Percentiles rank a stretch among this genome's conserved stretches.
These are phyloP conservation scores for Calycina herbarum DNA, from an alignment of 2,329 filamentous ascomycete species.

Conservation along the genomic window DNA sequence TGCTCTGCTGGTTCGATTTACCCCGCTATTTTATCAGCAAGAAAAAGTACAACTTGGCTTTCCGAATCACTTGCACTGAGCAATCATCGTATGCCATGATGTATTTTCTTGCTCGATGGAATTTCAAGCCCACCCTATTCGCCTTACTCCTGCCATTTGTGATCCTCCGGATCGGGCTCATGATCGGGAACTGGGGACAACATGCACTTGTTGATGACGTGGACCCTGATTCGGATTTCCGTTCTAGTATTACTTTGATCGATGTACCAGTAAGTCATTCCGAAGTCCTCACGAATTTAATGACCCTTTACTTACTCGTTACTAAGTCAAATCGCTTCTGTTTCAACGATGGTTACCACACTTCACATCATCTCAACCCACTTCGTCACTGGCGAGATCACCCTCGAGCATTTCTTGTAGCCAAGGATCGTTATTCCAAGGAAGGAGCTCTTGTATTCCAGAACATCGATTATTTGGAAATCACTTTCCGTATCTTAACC, in stretches of 20 bases:
- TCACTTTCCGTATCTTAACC: constrained; percentile 65
- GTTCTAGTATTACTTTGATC: constrained; percentile 76
- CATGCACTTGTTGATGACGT: constrained; percentile 77
- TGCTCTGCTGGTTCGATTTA: constrained; percentile 73
- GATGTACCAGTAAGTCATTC: constrained; percentile 68
- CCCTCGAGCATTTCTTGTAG: constrained; percentile 69
- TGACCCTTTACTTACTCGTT: constrained; percentile 19
- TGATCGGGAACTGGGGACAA: constrained; percentile 84
- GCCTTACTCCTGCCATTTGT: constrained; percentile 66
- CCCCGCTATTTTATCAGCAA: constrained; percentile 71
- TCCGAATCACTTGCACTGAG: constrained; percentile 63
- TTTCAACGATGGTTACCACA: constrained; percentile 83
- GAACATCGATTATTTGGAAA: constrained; percentile 78
- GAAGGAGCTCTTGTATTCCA: constrained; percentile 75
- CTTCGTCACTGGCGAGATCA: constrained; percentile 80
- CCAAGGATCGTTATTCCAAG: constrained; percentile 64
- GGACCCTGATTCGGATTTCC: constrained; percentile 74
- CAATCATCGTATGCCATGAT: constrained; percentile 57
- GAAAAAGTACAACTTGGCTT: constrained; percentile 53
- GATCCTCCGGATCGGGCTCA: constrained; percentile 67
- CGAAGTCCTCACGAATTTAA: not conserved
- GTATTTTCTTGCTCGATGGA: constrained; percentile 50
- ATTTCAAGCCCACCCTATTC: constrained; percentile 54
- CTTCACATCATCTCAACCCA: constrained; percentile 77
- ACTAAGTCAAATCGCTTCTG: constrained; percentile 74